These are phyloP conservation scores for Flammula alnicola DNA, from an alignment of 1,284 basidiomycete species.

Conservation along the genomic window DNA sequence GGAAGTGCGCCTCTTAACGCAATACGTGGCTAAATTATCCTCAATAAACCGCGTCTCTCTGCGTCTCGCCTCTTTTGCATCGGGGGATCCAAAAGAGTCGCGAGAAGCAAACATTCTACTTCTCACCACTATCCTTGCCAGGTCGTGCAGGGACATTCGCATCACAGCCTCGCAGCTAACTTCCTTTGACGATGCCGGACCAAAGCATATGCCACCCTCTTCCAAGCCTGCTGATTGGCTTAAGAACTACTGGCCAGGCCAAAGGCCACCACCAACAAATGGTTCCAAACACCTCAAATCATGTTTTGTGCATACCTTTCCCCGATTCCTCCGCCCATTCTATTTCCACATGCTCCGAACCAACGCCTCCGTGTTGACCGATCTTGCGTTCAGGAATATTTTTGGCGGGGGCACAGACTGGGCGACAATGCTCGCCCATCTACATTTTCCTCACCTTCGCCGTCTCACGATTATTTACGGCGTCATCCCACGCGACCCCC, in stretches of 20 bases:
- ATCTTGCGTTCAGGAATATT: slow-evolving; percentile 20
- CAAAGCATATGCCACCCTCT: slow-evolving; percentile 11
- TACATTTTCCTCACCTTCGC: slow-evolving; percentile 16
- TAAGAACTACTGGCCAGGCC: slow-evolving; percentile 17
- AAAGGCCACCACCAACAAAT: background rate
- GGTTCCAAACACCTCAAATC: slow-evolving; percentile 10
- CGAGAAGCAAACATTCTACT: slow-evolving; percentile 9
- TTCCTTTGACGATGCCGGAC: slow-evolving; percentile 12
- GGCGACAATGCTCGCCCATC: slow-evolving; percentile 16
- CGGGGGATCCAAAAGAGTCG: slow-evolving; percentile 7
- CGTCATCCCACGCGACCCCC: slow-evolving; percentile 18
- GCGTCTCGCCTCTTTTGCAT: slow-evolving; percentile 8
- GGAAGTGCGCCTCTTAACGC: slow-evolving; percentile 15
- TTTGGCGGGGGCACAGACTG: slow-evolving; percentile 24
- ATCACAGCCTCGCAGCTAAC: slow-evolving; percentile 15
- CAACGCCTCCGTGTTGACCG: slow-evolving; percentile 13
- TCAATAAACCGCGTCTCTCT: slow-evolving; percentile 14
- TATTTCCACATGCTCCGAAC: slow-evolving; percentile 18
- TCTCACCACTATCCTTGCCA: slow-evolving; percentile 13
- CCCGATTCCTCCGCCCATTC: slow-evolving; percentile 23
- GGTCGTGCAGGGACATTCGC: slow-evolving; percentile 14
- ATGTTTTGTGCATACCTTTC: slow-evolving; percentile 20
- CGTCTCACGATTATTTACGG: slow-evolving; percentile 16
- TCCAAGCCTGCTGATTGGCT: slow-evolving; percentile 17
- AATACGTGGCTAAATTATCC: slow-evolving; percentile 16